Percentiles rank a stretch among this genome's conserved stretches.
phyloP scores from a whole-genome alignment of 345 rosid genomes.

The Bretschneidera sinensis region DNA sequence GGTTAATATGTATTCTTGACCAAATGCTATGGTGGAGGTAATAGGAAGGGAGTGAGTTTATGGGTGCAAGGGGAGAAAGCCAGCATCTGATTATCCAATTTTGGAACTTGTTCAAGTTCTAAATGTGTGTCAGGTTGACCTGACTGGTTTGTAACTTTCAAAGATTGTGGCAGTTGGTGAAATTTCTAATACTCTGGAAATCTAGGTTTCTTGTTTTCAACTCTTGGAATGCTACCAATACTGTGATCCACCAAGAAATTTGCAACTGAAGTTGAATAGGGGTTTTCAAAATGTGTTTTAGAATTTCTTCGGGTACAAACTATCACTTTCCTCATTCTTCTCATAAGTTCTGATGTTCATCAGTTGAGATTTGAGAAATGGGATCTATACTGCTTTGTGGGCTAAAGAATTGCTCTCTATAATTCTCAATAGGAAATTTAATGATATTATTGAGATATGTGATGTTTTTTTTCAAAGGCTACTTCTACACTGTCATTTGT shows the following conservation, averaged over 20 bases:
- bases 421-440: not conserved
- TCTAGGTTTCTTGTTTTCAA: not conserved
- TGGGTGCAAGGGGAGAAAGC: not conserved
- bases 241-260: too few relatives aligned
- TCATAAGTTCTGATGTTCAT: too few relatives aligned
- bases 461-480: not conserved
- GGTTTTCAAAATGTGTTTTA: not conserved
- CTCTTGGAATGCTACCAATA: not conserved
- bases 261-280: too few relatives aligned
- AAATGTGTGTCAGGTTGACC: not conserved
- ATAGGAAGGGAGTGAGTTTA: not conserved
- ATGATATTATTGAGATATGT: not conserved
- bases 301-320: not conserved
- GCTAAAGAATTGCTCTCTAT: not conserved
- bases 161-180: not conserved
- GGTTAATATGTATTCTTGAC: too few relatives aligned
- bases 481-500: conserved; percentile 77
- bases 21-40: too few relatives aligned
- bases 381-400: not conserved
- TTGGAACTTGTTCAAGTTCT: too few relatives aligned
- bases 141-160: too few relatives aligned
- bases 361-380: not conserved
- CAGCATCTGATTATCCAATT: too few relatives aligned
- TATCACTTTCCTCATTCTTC: not conserved
- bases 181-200: not conserved